Conservation (phyloP, 441 rosid species). For the Syzygium syzygioides region DNA sequence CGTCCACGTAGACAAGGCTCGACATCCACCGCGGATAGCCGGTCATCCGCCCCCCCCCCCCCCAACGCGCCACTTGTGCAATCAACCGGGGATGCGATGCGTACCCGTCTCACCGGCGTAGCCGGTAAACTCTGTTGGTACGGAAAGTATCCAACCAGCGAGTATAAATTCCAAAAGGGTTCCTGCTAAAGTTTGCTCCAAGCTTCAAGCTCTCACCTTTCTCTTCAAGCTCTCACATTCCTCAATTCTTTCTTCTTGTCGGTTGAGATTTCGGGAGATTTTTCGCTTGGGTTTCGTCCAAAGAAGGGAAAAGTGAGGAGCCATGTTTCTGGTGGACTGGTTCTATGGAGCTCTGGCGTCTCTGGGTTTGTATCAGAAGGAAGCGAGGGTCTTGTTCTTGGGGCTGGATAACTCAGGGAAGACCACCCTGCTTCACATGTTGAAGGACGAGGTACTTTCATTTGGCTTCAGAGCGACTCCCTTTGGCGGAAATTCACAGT, state of each 20-base stretch:
- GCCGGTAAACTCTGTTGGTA: neutral
- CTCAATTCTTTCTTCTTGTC: neutral
- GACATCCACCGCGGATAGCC: neutral
- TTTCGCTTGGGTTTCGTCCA: neutral
- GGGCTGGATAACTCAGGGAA: slow-evolving; percentile 18
- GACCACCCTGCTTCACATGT: slow-evolving; percentile 15
- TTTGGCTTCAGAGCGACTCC: neutral
- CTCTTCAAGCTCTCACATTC: neutral
- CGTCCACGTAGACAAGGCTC: neutral
- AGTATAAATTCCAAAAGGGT: neutral
- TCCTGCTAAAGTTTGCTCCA: neutral
- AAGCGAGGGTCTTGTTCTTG: slow-evolving; percentile 14
- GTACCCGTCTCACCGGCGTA: neutral
- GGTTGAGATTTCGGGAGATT: neutral
- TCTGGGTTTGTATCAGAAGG: slow-evolving; percentile 14
- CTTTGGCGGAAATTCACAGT: neutral
- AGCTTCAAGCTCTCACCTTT: neutral
- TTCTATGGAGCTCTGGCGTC: slow-evolving; percentile 13
- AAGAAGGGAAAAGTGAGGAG: neutral
- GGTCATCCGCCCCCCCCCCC: neutral
- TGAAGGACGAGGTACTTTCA: slow-evolving; percentile 9
- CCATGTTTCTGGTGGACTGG: slow-evolving; percentile 16
- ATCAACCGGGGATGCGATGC: neutral
- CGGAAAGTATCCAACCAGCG: neutral
- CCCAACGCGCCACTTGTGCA: neutral